These are phyloP conservation scores for Logfia minima DNA, from an alignment of 129 eudicot species.

Conservation along the genomic window DNA sequence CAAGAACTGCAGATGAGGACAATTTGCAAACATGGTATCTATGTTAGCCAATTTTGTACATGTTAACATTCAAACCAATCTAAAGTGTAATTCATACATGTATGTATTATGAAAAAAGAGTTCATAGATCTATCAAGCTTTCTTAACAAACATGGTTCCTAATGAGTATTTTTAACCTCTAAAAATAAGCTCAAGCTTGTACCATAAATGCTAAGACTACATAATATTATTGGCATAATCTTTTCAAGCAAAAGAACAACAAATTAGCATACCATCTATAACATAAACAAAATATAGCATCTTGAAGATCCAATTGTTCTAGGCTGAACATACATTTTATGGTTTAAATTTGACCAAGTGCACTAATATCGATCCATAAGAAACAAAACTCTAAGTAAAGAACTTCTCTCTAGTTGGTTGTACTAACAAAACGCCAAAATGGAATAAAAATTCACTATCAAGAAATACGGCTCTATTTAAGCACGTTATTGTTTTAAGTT, in stretches of 20 bases:
- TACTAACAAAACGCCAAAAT: conserved; percentile 20
- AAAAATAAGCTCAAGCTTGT: no score
- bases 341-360: conserved; percentile 23
- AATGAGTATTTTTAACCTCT: no score
- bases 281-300: conserved; percentile 6
- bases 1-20: no score
- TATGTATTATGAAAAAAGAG: no score
- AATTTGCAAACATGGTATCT: no score
- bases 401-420: background rate
- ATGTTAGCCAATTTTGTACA: no score
- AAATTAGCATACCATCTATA: conserved; percentile 23
- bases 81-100: no score
- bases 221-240: background rate
- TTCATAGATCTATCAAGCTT: no score
- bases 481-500: background rate
- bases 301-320: background rate
- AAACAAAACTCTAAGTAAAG: conserved; percentile 8
- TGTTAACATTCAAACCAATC: no score
- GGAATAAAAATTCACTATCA: conserved; percentile 4
- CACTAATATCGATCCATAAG: conserved; percentile 5
- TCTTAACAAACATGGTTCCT: no score
- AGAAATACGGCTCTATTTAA: background rate
- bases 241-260: background rate
- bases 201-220: no score
- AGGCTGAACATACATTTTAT: conserved; percentile 12